Conservation (phyloP, 352 stramenopile genomes). For the Globisporangium sylvaticum region DNA sequence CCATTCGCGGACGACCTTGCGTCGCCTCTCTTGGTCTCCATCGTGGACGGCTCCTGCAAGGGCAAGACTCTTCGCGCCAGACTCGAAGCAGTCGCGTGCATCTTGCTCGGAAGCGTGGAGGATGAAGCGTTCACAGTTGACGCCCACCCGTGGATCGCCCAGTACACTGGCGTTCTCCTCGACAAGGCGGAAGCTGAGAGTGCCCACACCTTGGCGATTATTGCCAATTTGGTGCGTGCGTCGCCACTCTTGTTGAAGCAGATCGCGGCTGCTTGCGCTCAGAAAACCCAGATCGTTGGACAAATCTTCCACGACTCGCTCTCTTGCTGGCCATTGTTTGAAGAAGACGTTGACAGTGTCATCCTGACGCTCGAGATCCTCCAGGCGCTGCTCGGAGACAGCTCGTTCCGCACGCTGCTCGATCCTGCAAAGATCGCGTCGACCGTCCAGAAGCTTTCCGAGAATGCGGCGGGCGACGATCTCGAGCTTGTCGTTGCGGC, state of each 20-base stretch:
- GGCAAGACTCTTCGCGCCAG: constrained; percentile 42
- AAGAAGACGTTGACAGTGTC: constrained; percentile 60
- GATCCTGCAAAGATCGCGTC: constrained; percentile 39
- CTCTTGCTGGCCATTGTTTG: constrained; percentile 53
- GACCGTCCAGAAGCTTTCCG: constrained; percentile 43
- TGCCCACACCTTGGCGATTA: constrained; percentile 45
- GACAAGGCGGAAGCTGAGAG: constrained; percentile 44
- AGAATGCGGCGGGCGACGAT: constrained; percentile 40
- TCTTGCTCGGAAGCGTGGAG: constrained; percentile 37
- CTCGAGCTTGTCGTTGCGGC: constrained; percentile 36
- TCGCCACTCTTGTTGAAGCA: constrained; percentile 33
- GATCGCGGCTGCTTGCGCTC: constrained; percentile 36
- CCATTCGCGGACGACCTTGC: constrained; percentile 46
- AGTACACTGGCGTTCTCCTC: constrained; percentile 42
- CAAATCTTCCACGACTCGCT: constrained; percentile 44
- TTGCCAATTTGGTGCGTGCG: constrained; percentile 28
- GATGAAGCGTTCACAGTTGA: constrained; percentile 37
- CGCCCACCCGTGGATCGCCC: constrained; percentile 37
- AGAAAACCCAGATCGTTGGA: constrained; percentile 30
- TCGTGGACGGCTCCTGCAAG: constrained; percentile 48
- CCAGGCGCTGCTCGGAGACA: constrained; percentile 27
- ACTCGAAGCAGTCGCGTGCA: constrained; percentile 43
- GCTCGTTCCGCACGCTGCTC: constrained; percentile 30
- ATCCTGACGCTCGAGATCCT: constrained; percentile 49
- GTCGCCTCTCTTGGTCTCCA: constrained; percentile 33